phyloP scores from a whole-genome alignment of 176 grass and related monocot genomes.

The Eleusine coracana region DNA sequence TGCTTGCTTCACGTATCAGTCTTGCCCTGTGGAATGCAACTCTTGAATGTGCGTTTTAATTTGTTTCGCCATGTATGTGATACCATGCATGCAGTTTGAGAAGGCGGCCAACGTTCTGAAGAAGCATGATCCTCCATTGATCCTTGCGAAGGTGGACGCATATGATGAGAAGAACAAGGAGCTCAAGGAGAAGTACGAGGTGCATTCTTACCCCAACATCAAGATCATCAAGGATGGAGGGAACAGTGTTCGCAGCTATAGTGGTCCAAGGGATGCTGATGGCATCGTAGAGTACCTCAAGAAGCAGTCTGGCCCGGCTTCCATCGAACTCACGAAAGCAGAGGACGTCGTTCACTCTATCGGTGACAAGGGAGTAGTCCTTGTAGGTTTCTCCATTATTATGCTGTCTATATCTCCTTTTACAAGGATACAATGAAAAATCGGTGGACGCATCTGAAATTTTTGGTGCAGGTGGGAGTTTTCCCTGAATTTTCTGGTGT shows the following conservation, averaged over 20 bases:
- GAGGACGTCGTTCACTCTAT: conserved; percentile 45
- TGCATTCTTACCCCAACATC: conserved; percentile 63
- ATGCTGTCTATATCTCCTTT: not conserved
- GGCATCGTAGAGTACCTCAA: conserved; percentile 79
- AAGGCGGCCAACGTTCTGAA: conserved; percentile 68
- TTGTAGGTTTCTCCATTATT: conserved; percentile 57
- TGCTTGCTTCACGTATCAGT: conserved; percentile 5
- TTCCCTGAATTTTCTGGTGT: conserved; percentile 73
- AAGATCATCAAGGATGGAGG: conserved; percentile 77
- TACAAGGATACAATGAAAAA: not conserved
- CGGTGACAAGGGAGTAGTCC: conserved; percentile 54
- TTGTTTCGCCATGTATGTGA: conserved; percentile 7
- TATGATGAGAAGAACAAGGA: conserved; percentile 73
- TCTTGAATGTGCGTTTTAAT: conserved; percentile 12
- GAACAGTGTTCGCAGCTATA: conserved; percentile 42
- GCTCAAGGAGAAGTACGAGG: conserved; percentile 65
- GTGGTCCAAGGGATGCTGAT: conserved; percentile 65
- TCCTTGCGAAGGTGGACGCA: conserved; percentile 70
- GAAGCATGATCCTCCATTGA: conserved; percentile 48
- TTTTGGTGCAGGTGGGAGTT: conserved; percentile 68
- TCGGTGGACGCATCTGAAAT: not conserved
- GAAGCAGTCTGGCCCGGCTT: conserved; percentile 71
- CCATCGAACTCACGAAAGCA: conserved; percentile 57
- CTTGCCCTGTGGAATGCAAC: not conserved
- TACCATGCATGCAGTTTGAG: conserved; percentile 69